Base-by-base conservation (phyloP, 495 filamentous ascomycete genomes). In the Beverwykella pulmonaria region DNA sequence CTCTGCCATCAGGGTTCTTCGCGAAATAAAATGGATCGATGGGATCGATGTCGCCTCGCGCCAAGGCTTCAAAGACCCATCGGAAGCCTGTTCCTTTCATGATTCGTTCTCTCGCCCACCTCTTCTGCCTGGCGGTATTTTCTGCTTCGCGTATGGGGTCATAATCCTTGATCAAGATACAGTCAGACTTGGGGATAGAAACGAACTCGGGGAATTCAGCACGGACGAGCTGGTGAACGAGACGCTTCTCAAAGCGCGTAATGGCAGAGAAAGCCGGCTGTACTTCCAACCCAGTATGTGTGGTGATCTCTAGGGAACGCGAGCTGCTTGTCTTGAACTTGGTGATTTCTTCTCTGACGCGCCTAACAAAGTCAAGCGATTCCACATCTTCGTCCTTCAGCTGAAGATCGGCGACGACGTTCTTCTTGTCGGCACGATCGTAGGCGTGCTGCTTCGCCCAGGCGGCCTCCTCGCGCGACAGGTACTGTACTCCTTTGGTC, bases 41-140 rank as follows among this genome's bases (percentile, higher is more conserved):
- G 27, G 71, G 65, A 0, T 79, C 73, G 26, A 92, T 75, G 68
- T 87, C 78, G 15, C 84, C 83, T 10, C 86, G 85, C 15, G 79
- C 71, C 19, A 93, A 67, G 27, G 88, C 89, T 59, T 94, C 91
- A 54, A 89, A 79, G 10, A 93, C 66, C 81, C 88, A 90, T 47
- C 88, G 78, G 52, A 92, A 83, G 12, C 90, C 91, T 61, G 81
- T 82, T 58, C 83, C 77, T 23, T 76, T 76, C 27, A 72, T 68
- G 15, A 88, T 76, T 9, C 75, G 76, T 30, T 78, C 73, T 41
- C 83, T 77, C 12, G 79, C 73, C 39, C 72, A 69, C 14, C 73
- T 70, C 36, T 79, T 68, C 46, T 73, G 75, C 32, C 74, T 76
- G 19, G 80, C 78, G 8, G 74, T 73, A 14, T 78, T 65, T 4